Evolutionary conservation across 2,329 filamentous ascomycete species (phyloP).

Genomic region (Ophiostoma sp.): DNA sequence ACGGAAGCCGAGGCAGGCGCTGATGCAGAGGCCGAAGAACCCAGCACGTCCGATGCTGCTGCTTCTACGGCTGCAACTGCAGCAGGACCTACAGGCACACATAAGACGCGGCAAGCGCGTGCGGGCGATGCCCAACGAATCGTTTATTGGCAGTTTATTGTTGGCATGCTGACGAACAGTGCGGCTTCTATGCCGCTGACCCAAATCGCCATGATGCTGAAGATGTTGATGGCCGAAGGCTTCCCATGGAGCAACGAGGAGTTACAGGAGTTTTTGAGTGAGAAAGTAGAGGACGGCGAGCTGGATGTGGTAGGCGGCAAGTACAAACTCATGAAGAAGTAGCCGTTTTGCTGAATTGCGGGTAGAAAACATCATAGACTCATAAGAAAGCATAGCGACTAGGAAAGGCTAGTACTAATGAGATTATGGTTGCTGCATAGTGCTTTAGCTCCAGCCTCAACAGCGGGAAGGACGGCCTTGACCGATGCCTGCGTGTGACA

Average conservation of each 20-base stretch:
- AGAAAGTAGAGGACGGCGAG: conserved; percentile 68
- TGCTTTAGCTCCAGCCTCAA: not conserved
- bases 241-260: conserved; percentile 90
- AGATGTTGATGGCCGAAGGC: conserved; percentile 80
- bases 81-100: conserved; percentile 30
- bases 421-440: not conserved
- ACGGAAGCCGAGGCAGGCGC: conserved; percentile 31
- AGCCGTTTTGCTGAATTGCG: not conserved
- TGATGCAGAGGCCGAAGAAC: conserved; percentile 25
- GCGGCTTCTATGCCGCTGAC: conserved; percentile 70
- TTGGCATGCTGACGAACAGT: conserved; percentile 92
- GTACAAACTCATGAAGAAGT: conserved; percentile 61
- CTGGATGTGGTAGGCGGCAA: conserved; percentile 65
- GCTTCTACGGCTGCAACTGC: conserved; percentile 27
- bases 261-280: conserved; percentile 69
- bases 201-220: conserved; percentile 90
- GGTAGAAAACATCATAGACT: too few species aligned
- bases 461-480: not conserved
- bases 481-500: not conserved
- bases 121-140: conserved; percentile 54
- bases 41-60: conserved; percentile 27
- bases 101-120: conserved; percentile 31
- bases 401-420: too few species aligned
- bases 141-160: conserved; percentile 86
- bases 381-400: too few species aligned